Percentiles rank a stretch among this genome's conserved stretches.
Evolutionary conservation across 441 rosid species (phyloP).

Genomic region (Gossypium davidsonii): DNA sequence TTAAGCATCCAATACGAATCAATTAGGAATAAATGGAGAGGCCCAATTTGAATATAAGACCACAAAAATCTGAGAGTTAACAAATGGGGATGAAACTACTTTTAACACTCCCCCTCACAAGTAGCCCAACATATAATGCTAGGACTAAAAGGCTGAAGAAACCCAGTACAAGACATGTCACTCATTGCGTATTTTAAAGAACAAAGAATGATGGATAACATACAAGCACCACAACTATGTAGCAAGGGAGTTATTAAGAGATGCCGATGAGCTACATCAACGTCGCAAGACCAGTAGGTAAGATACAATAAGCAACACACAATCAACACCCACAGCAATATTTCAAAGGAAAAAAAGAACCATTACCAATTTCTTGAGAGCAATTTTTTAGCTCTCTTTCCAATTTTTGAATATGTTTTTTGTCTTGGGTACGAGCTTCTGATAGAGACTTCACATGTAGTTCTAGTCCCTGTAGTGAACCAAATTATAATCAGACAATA

Average conservation of each 20-base stretch:
- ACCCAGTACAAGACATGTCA: not conserved
- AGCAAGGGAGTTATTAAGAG: not conserved
- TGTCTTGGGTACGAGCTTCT: constrained; percentile 50
- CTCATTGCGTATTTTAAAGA: not conserved
- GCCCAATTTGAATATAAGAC: not conserved
- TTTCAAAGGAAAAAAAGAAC: not conserved
- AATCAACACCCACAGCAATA: not conserved
- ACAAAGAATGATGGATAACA: not conserved
- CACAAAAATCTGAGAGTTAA: not conserved
- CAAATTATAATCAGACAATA: constrained; percentile 7
- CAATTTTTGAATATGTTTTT: constrained; percentile 43
- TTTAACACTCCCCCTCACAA: not conserved
- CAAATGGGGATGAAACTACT: not conserved
- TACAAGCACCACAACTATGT: not conserved
- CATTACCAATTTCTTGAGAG: constrained; percentile 73
- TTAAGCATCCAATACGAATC: not conserved
- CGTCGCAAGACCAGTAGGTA: not conserved
- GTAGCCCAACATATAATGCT: not conserved
- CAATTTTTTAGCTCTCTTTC: constrained; percentile 70
- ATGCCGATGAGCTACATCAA: not conserved
- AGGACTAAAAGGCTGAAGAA: not conserved
- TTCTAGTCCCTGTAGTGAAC: constrained; percentile 51
- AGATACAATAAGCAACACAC: not conserved
- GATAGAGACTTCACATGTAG: constrained; percentile 51
- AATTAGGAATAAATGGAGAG: not conserved